phyloP scores from a whole-genome alignment of 2,329 filamentous ascomycete species.

The Elsinoe batatas region DNA sequence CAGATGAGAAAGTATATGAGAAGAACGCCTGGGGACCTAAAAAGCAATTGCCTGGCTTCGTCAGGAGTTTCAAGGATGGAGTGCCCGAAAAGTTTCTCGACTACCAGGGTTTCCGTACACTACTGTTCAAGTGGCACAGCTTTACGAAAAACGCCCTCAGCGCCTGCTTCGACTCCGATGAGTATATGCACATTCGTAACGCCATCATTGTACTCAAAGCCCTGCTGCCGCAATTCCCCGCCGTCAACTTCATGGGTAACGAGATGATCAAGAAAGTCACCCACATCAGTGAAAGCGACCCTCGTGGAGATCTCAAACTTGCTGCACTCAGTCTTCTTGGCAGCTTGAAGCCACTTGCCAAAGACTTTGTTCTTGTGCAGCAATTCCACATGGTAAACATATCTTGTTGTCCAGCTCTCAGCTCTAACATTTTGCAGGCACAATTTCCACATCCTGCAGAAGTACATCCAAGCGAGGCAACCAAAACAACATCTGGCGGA shows the following conservation, averaged over 20 bases:
- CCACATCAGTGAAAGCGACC: slow-evolving; percentile 48
- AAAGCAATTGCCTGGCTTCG: slow-evolving; percentile 66
- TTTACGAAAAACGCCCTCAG: slow-evolving; percentile 71
- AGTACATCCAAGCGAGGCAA: slow-evolving; percentile 26
- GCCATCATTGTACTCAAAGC: slow-evolving; percentile 81
- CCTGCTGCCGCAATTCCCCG: slow-evolving; percentile 73
- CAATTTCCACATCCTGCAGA: slow-evolving; percentile 3
- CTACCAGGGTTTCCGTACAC: slow-evolving; percentile 74
- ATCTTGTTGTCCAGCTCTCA: neutral
- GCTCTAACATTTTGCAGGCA: neutral
- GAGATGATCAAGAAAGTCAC: slow-evolving; percentile 57
- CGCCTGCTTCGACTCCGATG: slow-evolving; percentile 66
- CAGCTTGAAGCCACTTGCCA: slow-evolving; percentile 56
- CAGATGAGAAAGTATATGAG: slow-evolving; percentile 64
- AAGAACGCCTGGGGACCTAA: slow-evolving; percentile 65
- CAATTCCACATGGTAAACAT: slow-evolving; percentile 57
- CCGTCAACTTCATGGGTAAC: slow-evolving; percentile 77
- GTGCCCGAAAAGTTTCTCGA: slow-evolving; percentile 62
- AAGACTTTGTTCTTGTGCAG: slow-evolving; percentile 64
- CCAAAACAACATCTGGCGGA: slow-evolving; percentile 33
- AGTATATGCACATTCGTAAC: slow-evolving; percentile 98
- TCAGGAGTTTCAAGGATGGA: slow-evolving; percentile 58
- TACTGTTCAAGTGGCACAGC: slow-evolving; percentile 85
- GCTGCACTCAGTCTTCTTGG: slow-evolving; percentile 62
- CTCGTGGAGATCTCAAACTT: slow-evolving; percentile 64